Evolutionary conservation across 2,329 filamentous ascomycete species (phyloP).

Genomic region (Lachnellula subtilissima): DNA sequence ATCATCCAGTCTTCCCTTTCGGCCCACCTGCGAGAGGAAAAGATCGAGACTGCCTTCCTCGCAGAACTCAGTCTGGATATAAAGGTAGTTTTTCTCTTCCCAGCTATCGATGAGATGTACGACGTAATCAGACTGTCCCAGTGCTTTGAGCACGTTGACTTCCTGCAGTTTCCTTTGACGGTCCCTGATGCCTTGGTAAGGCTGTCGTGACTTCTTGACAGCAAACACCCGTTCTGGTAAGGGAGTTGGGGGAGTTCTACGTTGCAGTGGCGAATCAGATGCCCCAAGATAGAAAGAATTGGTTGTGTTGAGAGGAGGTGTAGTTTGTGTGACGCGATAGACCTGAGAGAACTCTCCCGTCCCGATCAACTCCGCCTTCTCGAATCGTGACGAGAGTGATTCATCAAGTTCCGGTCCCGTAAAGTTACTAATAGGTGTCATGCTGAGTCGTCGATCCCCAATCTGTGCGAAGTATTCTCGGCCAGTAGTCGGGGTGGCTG

Average conservation of each 20-base stretch:
- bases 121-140: constrained; percentile 78
- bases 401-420: constrained; percentile 72
- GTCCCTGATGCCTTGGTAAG: constrained; percentile 72
- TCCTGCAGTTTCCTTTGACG: constrained; percentile 81
- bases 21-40: constrained; percentile 78
- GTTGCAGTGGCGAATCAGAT: constrained; percentile 43
- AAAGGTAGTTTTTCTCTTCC: constrained; percentile 80
- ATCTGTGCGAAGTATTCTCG: constrained; percentile 52
- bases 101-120: constrained; percentile 80
- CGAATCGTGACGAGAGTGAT: constrained; percentile 69
- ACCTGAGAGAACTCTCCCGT: constrained; percentile 92
- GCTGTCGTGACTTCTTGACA: constrained; percentile 86
- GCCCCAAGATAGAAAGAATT: constrained; percentile 36
- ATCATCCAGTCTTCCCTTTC: constrained; percentile 84
- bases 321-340: constrained; percentile 63
- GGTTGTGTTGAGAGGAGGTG: constrained; percentile 36
- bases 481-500: constrained; percentile 74
- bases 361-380: constrained; percentile 73
- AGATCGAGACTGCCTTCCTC: constrained; percentile 86
- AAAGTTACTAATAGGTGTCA: constrained; percentile 65
- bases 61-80: constrained; percentile 97
- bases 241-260: constrained; percentile 48
- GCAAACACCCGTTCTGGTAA: constrained; percentile 67
- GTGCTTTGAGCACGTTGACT: constrained; percentile 70
- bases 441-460: constrained; percentile 54